Evolutionary conservation across 495 filamentous ascomycete genomes (phyloP), one percentile per base, ranked within the genome.

Genomic region (Aspergillus coremiiformis): DNA sequence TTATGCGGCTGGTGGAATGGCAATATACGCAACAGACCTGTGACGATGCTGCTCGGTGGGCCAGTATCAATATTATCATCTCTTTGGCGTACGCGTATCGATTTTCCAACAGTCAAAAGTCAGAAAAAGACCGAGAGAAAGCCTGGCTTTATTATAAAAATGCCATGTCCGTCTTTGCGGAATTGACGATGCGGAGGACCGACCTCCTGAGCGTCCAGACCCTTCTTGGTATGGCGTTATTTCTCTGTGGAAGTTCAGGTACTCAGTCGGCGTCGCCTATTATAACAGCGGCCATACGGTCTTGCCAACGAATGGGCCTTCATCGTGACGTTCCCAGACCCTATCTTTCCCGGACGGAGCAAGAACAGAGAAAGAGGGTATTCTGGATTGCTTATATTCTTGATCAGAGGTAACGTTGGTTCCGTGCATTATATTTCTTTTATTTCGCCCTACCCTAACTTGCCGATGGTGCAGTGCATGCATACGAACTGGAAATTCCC

Each of bases 331-430:
- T 89, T 8, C 83, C 82, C 17, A 83, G 86, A 4, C 95, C 95
- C 62, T 86, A 90, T 54, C 74, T 96, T 17, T 89, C 87, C 55
- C 77, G 80, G 12, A 78, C 83, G 21, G 91, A 97, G 63, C 84
- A 87, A 50, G 93, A 98, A 64, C 92, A 96, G 69, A 79, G 93
- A 37, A 93, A 89, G 71, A 80, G 93, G 51, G 92, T 96, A 14
- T 97, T 96, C 63, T 98, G 93, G 93, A 94, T 96, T 54, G 89
- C 86, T 5, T 98, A 96, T 63, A 83, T 94, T 65, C 67, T 97
- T 33, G 93, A 98, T 61, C 93, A 95, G 69, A 92, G 95, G 80
- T 84, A 57, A 60, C 65, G 5, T 50, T 47, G 22, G 17, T 17
- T 1, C 12, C 12, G n/a, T 41, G 9, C 17, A 6, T 1, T 2